Base-by-base conservation (phyloP, 2,329 filamentous ascomycete species). In the Triangularia verruculosa region DNA sequence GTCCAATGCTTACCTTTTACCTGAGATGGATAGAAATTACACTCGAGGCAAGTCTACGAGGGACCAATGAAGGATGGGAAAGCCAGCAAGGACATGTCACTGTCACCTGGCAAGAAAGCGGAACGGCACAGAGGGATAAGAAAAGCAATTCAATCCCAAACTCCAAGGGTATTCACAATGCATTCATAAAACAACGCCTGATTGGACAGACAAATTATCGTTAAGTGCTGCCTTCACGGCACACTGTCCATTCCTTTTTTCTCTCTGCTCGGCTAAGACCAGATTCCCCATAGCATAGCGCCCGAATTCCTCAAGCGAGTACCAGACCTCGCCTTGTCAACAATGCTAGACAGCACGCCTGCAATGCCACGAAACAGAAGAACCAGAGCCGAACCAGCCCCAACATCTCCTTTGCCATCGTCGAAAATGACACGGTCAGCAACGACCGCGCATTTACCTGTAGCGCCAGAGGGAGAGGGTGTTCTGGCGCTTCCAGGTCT, bases 401-500 rank as follows among this genome's bases (percentile, higher is more conserved):
- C 61, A 53, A 47, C 52, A 57, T 24, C 27, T 57, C 34, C 34
- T 43, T 28, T 53, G n/a, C 30, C 58, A 55, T 59, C 56, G 53
- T 61, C 17, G 59, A 39, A 51, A 34, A 56, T 52, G 25, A 57
- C 58, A 65, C 55, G 61, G 30, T 52, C 62, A 62, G 57, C 56
- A 57, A 63, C 59, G 62, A 61, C 57, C 30, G 57, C 34, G 59
- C 70, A 67, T 74, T 83, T 91, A 97, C 84, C 93, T 89, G 91
- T 97, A 97, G 82, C 93, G 89, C 93, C 94, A 97, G 81, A 97
- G 92, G 77, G 91, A 96, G 80, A 97, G 89, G 82, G 94, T 99
- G 91, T 99, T 99, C 88, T 97, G 93, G 81, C 91, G 89, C 92
- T 97, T 97, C 96, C 95, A 99, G 81, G 94, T 99, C 93, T 99